These are phyloP conservation scores for Erythrophleum ivorense DNA, from an alignment of 331 rosid species.

Conservation along the genomic window DNA sequence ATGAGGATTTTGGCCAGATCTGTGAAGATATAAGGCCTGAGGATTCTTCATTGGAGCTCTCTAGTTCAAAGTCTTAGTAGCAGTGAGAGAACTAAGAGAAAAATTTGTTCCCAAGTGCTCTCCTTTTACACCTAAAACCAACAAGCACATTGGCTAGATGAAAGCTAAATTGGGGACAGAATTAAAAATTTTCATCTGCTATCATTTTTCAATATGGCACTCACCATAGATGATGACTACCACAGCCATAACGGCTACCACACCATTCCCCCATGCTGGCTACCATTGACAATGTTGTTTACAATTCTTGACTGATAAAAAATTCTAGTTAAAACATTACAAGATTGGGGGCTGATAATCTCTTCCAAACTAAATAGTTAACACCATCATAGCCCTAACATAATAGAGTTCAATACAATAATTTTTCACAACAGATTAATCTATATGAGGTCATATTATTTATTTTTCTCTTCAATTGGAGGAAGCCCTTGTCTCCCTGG, in stretches of 20 bases:
- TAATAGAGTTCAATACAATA: slow-evolving; percentile 11
- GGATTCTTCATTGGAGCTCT: not conserved
- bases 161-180: not conserved
- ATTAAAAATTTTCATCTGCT: not conserved
- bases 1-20: not conserved
- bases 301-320: not conserved
- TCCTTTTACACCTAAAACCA: not conserved
- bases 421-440: not conserved
- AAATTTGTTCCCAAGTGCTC: not conserved
- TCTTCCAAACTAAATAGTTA: slow-evolving; percentile 23
- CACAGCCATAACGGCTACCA: not conserved
- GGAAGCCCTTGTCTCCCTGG: slow-evolving; percentile 4
- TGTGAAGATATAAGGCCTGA: not conserved
- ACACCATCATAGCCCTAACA: slow-evolving; percentile 14
- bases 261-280: not conserved
- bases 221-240: not conserved
- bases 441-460: not conserved
- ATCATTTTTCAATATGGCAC: not conserved
- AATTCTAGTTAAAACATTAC: not conserved
- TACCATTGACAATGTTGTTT: not conserved
- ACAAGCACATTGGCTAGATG: not conserved
- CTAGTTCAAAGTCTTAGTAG: not conserved
- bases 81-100: not conserved
- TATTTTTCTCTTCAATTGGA: slow-evolving; percentile 9
- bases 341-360: slow-evolving; percentile 7